Evolutionary conservation across 2,329 filamentous ascomycete species (phyloP), one percentile per base, ranked within the genome.

Genomic region (Colletotrichum tropicicola): DNA sequence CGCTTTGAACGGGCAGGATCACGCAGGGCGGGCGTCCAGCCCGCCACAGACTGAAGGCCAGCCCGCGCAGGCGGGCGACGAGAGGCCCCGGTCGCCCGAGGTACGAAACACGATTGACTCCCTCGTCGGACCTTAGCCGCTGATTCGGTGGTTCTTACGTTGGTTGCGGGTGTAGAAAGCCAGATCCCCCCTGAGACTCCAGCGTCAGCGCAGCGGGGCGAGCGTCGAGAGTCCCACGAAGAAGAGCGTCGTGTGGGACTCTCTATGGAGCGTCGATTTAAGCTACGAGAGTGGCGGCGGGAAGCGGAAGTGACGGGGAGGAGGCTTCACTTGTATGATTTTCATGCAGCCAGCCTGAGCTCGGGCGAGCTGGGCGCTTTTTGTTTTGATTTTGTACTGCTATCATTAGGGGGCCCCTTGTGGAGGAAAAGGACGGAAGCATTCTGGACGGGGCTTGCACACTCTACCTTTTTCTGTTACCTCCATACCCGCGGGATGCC

Each of bases 221-320:
- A 72, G 73, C 47, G 56, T 77, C 70, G 68, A 80, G 57, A 81
- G 79, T 64, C 73, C 80, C 23, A 76, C 73, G n/a, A 85, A 81
- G 74, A 84, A 77, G 70, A 87, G 84, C 27, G 78, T 89, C 4
- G 81, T 89, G 9, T 91, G 87, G 87, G 87, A 89, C 68, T 82
- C 85, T 12, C 75, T 90, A 15, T 90, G 88, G 87, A 87, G 81
- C 67, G 72, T 89, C 25, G 87, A 90, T 70, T 80, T 88, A 47
- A 87, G 79, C 67, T 83, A 86, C 52, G 86, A 85, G 68, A 83
- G 70, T 19, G 61, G 66, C 21, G 41, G 43, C 15, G 41, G 51
- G 0, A 70, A 69, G 61, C 37, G 44, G 21, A 57, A 54, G 17
- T 37, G 32, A 41, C 15, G n/a, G 4, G 19, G 28, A 17, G 17